A percentile compares a stretch with the other conserved stretches of the same genome.
Conservation (phyloP, 106 monocot genomes). For the Dendrobium officinale region DNA sequence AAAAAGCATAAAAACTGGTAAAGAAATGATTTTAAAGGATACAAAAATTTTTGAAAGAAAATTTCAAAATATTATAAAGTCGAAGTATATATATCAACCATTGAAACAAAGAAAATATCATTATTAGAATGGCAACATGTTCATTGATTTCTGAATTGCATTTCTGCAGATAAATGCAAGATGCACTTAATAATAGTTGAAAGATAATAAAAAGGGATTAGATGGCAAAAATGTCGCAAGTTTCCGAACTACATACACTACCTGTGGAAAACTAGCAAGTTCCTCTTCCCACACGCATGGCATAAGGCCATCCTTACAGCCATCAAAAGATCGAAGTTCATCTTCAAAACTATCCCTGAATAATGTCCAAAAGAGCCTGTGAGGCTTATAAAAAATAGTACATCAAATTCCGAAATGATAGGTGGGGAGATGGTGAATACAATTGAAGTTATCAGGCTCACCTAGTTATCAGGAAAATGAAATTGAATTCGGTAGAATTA, state of each 20-base stretch:
- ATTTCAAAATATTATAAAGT: neutral
- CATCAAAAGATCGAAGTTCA: constrained; percentile 95
- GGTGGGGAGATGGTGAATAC: neutral
- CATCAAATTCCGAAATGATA: neutral
- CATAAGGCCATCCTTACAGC: constrained; percentile 72
- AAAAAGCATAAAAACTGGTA: neutral
- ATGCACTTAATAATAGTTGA: neutral
- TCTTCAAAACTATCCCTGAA: constrained; percentile 96
- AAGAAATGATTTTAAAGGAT: neutral
- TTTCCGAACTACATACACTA: constrained; percentile 11
- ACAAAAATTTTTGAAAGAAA: neutral
- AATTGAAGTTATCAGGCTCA: neutral
- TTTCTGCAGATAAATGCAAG: neutral
- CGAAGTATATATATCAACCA: neutral
- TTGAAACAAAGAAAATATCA: neutral
- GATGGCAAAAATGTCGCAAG: neutral
- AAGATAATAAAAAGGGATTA: neutral
- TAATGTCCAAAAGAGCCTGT: neutral
- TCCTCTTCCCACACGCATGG: constrained; percentile 93
- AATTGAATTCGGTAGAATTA: neutral
- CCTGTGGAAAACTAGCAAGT: constrained; percentile 76
- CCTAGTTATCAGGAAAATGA: neutral
- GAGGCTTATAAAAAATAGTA: neutral
- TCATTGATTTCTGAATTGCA: neutral
- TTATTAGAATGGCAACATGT: neutral